A percentile compares a stretch with the other conserved stretches of the same genome.
phyloP scores from a whole-genome alignment of 371 early-diverging fungal genomes.

The Mucor irregularis region DNA sequence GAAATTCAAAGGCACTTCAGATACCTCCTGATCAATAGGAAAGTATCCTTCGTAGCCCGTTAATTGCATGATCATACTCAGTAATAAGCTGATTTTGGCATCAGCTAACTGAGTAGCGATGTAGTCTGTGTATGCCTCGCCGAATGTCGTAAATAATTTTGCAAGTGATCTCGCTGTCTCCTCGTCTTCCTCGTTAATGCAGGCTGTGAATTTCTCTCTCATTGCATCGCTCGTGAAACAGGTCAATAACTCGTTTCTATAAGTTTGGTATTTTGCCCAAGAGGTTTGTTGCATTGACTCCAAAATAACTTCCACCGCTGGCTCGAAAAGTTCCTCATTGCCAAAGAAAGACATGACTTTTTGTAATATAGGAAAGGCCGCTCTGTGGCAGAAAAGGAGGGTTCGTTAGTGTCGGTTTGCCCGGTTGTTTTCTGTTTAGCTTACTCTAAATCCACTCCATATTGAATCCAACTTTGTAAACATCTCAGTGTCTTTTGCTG shows the following conservation, averaged over 20 bases:
- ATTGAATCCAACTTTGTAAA: conserved; percentile 67
- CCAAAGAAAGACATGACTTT: conserved; percentile 41
- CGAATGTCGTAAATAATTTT: conserved; percentile 64
- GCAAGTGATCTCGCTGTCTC: conserved; percentile 57
- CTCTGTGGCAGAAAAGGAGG: conserved; percentile 23
- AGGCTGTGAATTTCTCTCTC: conserved; percentile 39
- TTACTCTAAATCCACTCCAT: conserved; percentile 61
- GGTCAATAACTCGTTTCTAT: conserved; percentile 52
- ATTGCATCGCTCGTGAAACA: conserved; percentile 60
- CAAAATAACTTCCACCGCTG: conserved; percentile 54
- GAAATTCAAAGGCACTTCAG: conserved; percentile 71
- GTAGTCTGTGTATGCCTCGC: conserved; percentile 70
- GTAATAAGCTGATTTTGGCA: conserved; percentile 44
- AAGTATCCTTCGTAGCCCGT: conserved; percentile 73
- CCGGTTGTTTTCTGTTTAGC: background rate
- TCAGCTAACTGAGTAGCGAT: conserved; percentile 49
- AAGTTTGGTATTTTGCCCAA: conserved; percentile 37
- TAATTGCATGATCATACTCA: conserved; percentile 69
- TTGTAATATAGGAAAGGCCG: conserved; percentile 40
- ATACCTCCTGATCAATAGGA: conserved; percentile 71
- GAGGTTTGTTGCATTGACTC: conserved; percentile 54
- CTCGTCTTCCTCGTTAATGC: conserved; percentile 60
- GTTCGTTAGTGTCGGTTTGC: background rate
- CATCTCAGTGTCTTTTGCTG: conserved; percentile 54
- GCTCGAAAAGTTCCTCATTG: conserved; percentile 48